Base-by-base conservation (phyloP, 495 filamentous ascomycete species). In the Penicillium diatomitis region DNA sequence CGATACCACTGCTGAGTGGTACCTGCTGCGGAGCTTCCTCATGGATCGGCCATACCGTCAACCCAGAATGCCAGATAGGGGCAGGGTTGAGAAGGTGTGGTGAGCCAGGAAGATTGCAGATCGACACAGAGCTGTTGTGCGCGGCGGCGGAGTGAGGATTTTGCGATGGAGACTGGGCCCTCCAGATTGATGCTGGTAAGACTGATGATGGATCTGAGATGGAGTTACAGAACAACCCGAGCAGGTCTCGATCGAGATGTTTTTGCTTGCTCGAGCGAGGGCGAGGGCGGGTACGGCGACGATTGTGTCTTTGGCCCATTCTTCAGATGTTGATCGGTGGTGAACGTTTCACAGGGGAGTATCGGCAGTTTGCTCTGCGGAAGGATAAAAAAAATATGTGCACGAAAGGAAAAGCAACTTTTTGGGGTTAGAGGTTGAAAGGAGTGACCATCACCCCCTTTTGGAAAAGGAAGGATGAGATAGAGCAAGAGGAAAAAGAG, bases 231-330 rank as follows among this genome's bases (percentile, higher is more conserved):
- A 40, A 11, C 7, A 32, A 32, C 8, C 39, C n/a, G 36, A 50
- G 6, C 27, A 41, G 30, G n/a, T 32, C 47, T 51, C 51, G 44
- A 43, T 38, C 41, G 27, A 37, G 9, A 36, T 52, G 60, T 56
- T 54, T 44, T 44, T 32, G 55, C 45, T 65, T 65, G 47, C 62
- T 62, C 51, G 68, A 71, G 51, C 68, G 67, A 55, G 65, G 65
- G 51, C 68, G 67, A 55, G 65, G 65, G 47, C 70, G 67, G 52
- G 69, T 72, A 34, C 70, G 68, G 47, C 70, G 70, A 68, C 70
- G 59, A 48, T 75, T 75, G 49, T 75, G 70, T 46, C 69, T 64
- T 55, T 73, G 72, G 57, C 70, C 70, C 72, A 75, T 73, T 49
- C 64, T 69, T 39, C 41, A 34, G 10, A 32, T 32, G 2, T 27